phyloP scores from a whole-genome alignment of 371 early-diverging fungal species.

The Mortierella sp. region DNA sequence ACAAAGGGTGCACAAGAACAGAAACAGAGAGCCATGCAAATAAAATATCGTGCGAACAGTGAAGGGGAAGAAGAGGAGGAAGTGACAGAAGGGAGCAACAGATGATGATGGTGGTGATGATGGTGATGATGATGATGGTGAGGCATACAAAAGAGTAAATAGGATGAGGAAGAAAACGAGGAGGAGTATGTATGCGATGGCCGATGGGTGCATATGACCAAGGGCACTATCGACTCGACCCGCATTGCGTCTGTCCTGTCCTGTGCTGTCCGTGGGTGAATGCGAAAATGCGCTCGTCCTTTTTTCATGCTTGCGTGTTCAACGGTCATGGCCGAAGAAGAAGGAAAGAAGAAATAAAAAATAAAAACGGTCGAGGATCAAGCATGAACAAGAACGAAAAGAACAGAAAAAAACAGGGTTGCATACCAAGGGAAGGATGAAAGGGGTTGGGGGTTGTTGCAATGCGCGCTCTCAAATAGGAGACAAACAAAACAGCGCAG shows the following conservation, averaged over 20 bases:
- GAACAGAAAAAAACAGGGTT: not conserved
- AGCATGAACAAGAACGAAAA: not conserved
- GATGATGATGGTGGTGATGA: not conserved
- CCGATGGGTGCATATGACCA: conserved; percentile 11
- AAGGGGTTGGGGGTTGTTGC: conserved; percentile 1
- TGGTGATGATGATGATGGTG: not conserved
- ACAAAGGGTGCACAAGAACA: not conserved
- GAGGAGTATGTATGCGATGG: not conserved
- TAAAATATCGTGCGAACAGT: not conserved
- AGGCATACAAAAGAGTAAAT: not conserved
- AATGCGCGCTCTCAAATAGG: not conserved
- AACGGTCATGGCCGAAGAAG: not conserved
- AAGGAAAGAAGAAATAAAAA: not conserved
- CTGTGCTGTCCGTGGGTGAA: not conserved
- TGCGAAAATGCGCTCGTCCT: conserved; percentile 1
- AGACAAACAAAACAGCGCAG: not conserved
- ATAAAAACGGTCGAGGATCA: conserved; percentile 10
- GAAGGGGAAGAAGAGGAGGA: not conserved
- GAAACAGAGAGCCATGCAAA: not conserved
- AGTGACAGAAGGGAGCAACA: not conserved
- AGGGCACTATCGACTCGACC: conserved; percentile 1
- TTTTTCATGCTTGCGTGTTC: not conserved
- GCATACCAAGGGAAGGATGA: not conserved
- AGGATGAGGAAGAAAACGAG: not conserved
- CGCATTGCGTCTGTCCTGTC: not conserved